phyloP scores from a whole-genome alignment of 495 filamentous ascomycete genomes.

The Neurospora sp. region DNA sequence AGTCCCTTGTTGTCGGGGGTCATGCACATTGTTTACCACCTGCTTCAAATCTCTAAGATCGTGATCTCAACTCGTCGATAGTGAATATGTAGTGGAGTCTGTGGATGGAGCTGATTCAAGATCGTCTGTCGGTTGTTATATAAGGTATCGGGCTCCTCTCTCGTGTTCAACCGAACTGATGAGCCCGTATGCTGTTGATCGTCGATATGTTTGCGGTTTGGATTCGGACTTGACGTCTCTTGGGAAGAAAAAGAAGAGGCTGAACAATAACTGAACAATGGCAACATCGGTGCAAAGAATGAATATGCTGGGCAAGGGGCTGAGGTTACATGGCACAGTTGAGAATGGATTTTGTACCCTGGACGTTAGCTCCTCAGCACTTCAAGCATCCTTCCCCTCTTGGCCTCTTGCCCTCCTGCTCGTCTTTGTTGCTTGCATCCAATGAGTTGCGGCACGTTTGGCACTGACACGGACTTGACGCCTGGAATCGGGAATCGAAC shows the following conservation, averaged over 20 bases:
- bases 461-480: not conserved
- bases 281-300: not conserved
- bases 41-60: not conserved
- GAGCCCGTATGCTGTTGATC: not conserved
- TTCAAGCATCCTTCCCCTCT: not conserved
- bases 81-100: not conserved
- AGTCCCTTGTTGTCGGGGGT: not conserved
- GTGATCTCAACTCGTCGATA: not conserved
- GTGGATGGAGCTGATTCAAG: not conserved
- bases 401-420: not conserved
- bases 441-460: not conserved
- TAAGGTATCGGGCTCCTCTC: not conserved
- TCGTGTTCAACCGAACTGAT: not conserved
- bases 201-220: not conserved
- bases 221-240: not conserved
- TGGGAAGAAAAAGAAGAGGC: not conserved
- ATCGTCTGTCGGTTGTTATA: not conserved
- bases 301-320: not conserved
- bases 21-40: not conserved
- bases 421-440: not conserved
- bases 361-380: not conserved
- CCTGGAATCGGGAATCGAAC: not conserved
- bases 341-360: not conserved
- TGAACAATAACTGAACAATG: not conserved
- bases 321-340: not conserved